Evolutionary conservation across 1,284 basidiomycete species (phyloP).

Genomic region (Phlebopus sp.): DNA sequence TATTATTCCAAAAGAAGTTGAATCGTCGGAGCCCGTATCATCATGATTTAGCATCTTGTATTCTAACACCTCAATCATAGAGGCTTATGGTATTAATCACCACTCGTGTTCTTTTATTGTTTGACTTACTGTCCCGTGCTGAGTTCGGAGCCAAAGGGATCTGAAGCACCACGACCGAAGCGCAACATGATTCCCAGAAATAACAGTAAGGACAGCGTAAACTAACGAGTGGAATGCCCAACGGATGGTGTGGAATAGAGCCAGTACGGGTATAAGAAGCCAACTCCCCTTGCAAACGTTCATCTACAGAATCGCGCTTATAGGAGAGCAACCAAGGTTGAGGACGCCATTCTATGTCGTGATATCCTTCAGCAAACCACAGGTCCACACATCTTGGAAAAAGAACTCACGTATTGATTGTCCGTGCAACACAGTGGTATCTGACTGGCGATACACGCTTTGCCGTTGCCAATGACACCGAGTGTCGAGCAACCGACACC

Average conservation of each 20-base stretch:
- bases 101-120: neutral
- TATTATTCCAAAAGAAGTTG: slow-evolving; percentile 49
- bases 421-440: slow-evolving; percentile 16
- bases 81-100: slow-evolving; percentile 5
- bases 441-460: slow-evolving; percentile 14
- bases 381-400: too few relatives aligned
- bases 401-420: slow-evolving; percentile 11
- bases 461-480: slow-evolving; percentile 18
- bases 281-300: too few relatives aligned
- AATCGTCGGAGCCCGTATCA: slow-evolving; percentile 11
- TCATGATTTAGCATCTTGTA: slow-evolving; percentile 11
- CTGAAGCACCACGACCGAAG: too few relatives aligned
- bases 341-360: slow-evolving; percentile 8
- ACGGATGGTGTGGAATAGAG: too few relatives aligned
- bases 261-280: too few relatives aligned
- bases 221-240: too few relatives aligned
- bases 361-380: neutral
- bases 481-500: slow-evolving; percentile 10
- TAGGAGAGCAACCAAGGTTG: slow-evolving; percentile 14
- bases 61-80: neutral
- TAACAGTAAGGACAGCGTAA: too few relatives aligned
- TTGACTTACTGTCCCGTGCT: too few relatives aligned
- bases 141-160: too few relatives aligned
- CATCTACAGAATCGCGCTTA: slow-evolving; percentile 5
- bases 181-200: too few relatives aligned